phyloP scores from a whole-genome alignment of 1,284 basidiomycete genomes.

The Anthracocystis setariae region DNA sequence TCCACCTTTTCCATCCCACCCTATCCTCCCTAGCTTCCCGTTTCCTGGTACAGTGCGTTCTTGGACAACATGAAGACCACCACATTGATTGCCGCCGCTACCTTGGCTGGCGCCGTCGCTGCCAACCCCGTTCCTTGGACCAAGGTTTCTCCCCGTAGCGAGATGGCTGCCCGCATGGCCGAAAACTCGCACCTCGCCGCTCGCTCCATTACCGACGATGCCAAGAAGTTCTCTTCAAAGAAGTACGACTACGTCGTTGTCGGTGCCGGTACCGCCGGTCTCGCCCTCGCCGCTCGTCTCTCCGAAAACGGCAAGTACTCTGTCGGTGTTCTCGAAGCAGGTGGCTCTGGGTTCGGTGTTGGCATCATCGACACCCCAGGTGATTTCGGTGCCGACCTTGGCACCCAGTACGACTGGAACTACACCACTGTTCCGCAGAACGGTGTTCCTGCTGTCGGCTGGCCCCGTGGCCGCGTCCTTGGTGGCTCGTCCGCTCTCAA shows the following conservation, averaged over 20 bases:
- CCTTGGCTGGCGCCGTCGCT: constrained; percentile 30
- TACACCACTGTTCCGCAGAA: constrained; percentile 53
- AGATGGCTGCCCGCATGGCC: constrained; percentile 38
- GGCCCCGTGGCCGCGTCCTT: constrained; percentile 66
- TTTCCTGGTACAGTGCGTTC: too few species aligned
- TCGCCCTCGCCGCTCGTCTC: constrained; percentile 55
- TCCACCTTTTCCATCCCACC: background rate
- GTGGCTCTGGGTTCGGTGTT: constrained; percentile 46
- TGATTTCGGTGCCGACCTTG: constrained; percentile 56
- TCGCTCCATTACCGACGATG: constrained; percentile 44
- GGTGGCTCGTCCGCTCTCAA: constrained; percentile 67
- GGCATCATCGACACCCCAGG: constrained; percentile 55
- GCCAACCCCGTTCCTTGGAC: constrained; percentile 50
- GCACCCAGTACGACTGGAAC: constrained; percentile 56
- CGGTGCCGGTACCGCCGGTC: constrained; percentile 73
- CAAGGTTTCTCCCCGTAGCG: constrained; percentile 39
- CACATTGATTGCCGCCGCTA: constrained; percentile 33
- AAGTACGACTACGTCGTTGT: constrained; percentile 66
- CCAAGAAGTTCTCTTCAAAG: constrained; percentile 27
- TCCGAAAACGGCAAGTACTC: constrained; percentile 55
- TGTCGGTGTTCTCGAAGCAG: constrained; percentile 63
- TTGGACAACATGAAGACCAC: constrained; percentile 44
- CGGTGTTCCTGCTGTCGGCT: constrained; percentile 41
- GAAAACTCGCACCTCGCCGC: constrained; percentile 34
- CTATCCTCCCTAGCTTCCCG: background rate